Evolutionary conservation across 768 basidiomycete species (phyloP), one percentile per base, ranked within the genome.

Genomic region (Lactarius sp.): DNA sequence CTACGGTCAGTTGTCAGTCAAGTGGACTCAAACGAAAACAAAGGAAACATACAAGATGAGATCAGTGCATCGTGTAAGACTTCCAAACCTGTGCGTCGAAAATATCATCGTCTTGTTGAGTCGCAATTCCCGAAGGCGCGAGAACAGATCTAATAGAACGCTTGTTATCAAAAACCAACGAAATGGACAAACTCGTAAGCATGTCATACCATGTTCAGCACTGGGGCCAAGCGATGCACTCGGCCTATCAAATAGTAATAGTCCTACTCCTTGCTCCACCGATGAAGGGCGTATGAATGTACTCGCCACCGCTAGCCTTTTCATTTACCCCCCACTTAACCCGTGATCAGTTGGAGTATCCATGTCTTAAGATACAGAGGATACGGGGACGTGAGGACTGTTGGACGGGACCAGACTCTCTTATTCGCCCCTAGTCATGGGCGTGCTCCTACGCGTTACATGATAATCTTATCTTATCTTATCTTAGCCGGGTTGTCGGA

Each of bases 91-190:
- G 73, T 88, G 90, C 0, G 87, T 87, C 1, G 88, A 90, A 71
- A 90, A 91, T 31, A 91, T 74, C 90, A 91, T 91, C 2, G 90
- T 91, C 73, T 91, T 92, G 72, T 81, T 85, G 12, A 87, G 88
- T 58, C 88, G 79, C 27, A 92, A 70, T 7, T 79, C 74, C 22
- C 86, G 82, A 37, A 92, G 75, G 37, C 89, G 79, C 66, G 87
- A 82, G 59, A 92, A 92, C 6, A 92, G 75, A 71, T 92, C 82
- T 82, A 58, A 16, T 9, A 9, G 2, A 31, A 6, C 0, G 46
- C 7, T 16, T 37, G 50, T 12, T 22, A 14, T 50, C 20, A 50
- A 18, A 27, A 4, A 37, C 36, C 8, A 55, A 33, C 13, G 20
- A 16, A 13, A 59, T 22, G 44, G n/a, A 44, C 2, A 57, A 52